Conservation (phyloP, 2,329 filamentous ascomycete genomes). For the Bertia moriformis region DNA sequence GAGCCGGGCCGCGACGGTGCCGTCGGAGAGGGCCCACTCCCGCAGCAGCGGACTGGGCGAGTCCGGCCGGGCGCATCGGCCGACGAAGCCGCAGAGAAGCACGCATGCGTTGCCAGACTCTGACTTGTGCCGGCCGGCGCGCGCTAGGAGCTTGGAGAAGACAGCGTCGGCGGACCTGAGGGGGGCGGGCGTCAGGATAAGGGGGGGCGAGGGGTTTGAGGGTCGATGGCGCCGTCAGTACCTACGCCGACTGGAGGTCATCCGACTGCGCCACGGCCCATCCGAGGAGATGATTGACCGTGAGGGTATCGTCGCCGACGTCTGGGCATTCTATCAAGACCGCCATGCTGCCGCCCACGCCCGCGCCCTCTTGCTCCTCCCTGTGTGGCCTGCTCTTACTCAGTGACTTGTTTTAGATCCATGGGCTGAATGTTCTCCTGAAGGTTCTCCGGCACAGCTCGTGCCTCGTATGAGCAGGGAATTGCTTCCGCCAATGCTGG, state of each 20-base stretch:
- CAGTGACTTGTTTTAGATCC: too few relatives aligned
- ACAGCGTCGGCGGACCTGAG: neutral
- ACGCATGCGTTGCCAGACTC: conserved; percentile 41
- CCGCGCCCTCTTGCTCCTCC: too few relatives aligned
- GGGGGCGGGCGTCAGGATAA: neutral
- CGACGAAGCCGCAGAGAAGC: conserved; percentile 47
- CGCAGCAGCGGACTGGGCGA: conserved; percentile 23
- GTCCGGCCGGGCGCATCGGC: conserved; percentile 37
- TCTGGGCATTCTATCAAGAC: too few relatives aligned
- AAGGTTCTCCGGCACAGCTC: too few relatives aligned
- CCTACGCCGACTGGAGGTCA: conserved; percentile 20
- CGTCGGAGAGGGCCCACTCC: conserved; percentile 35
- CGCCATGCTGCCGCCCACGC: too few relatives aligned
- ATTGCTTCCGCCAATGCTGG: too few relatives aligned
- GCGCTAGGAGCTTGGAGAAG: conserved; percentile 22
- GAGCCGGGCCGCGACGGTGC: conserved; percentile 28
- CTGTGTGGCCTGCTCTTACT: too few relatives aligned
- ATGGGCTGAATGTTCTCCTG: too few relatives aligned
- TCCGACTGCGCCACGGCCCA: conserved; percentile 26
- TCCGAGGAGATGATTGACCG: conserved; percentile 19
- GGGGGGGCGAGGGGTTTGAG: conserved; percentile 5
- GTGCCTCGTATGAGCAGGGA: too few relatives aligned
- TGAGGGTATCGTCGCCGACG: conserved; percentile 11
- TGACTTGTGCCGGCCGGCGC: conserved; percentile 35
- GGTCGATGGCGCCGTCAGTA: too few relatives aligned